phyloP scores from a whole-genome alignment of 225 moss, liverwort and hornwort species.

The Pseudoscleropodium purum region DNA sequence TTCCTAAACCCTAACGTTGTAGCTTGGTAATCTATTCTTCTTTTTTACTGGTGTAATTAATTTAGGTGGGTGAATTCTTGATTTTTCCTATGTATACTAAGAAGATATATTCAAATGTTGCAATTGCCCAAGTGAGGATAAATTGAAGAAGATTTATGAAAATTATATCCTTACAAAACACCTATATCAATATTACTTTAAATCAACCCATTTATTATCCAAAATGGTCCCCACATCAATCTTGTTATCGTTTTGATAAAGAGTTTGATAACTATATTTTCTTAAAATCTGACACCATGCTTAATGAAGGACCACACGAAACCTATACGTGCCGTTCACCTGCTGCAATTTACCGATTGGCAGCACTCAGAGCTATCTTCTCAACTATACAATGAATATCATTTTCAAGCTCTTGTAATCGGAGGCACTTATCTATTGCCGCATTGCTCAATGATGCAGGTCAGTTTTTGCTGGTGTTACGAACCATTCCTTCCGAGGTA shows the following conservation, averaged over 20 bases:
- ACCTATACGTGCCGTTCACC: background rate
- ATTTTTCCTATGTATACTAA: background rate
- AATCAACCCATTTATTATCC: background rate
- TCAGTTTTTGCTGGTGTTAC: background rate
- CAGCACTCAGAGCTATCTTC: background rate
- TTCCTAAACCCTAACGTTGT: background rate
- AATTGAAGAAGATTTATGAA: background rate
- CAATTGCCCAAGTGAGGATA: background rate
- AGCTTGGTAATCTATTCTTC: background rate
- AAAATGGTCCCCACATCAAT: background rate
- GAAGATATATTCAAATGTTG: background rate
- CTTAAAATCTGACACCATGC: background rate
- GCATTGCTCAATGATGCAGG: background rate
- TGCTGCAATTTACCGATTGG: background rate
- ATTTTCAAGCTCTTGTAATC: background rate
- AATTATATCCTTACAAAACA: background rate
- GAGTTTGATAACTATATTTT: background rate
- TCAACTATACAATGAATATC: background rate
- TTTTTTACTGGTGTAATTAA: background rate
- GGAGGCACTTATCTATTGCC: background rate
- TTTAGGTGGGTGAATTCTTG: background rate
- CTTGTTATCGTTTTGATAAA: background rate
- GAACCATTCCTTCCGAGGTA: constrained; percentile 20
- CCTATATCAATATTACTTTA: background rate
- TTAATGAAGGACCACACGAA: background rate